phyloP scores from a whole-genome alignment of 2,329 filamentous ascomycete genomes.

The Eutypa lata region DNA sequence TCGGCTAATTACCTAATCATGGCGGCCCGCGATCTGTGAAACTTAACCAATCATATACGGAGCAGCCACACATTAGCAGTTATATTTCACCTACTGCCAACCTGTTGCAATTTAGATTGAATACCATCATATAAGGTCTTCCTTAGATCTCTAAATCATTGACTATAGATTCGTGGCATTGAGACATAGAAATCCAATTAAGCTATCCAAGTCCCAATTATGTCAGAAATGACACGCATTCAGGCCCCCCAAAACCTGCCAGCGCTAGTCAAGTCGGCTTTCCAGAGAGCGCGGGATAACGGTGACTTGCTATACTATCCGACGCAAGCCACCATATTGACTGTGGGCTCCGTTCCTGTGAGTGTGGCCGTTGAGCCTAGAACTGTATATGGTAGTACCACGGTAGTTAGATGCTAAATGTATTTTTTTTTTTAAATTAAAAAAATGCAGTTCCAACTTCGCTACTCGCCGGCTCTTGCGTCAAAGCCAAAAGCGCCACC shows the following conservation, averaged over 20 bases:
- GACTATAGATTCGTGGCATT: too few species aligned
- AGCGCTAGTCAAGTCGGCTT: not conserved
- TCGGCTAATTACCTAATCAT: too few species aligned
- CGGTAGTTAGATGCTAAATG: too few species aligned
- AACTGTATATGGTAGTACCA: not conserved
- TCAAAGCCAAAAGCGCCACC: constrained; percentile 58
- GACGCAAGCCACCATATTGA: constrained; percentile 1
- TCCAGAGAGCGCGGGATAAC: not conserved
- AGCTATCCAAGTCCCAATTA: not conserved
- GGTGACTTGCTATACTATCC: not conserved
- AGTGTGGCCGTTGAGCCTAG: constrained; percentile 10
- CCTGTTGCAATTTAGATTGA: too few species aligned
- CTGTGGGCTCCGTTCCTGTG: constrained; percentile 35
- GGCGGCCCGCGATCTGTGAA: too few species aligned
- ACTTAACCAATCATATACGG: too few species aligned
- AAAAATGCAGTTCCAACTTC: constrained; percentile 62
- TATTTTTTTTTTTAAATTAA: too few species aligned
- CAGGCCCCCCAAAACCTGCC: not conserved
- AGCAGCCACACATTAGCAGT: too few species aligned
- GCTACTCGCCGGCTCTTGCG: constrained; percentile 66
- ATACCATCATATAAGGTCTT: too few species aligned
- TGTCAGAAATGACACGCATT: not conserved
- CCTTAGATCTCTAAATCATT: too few species aligned
- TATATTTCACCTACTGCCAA: too few species aligned
- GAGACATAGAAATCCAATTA: not conserved